Percentiles rank a stretch among this genome's conserved stretches.
Conservation (phyloP, 2,329 filamentous ascomycete species). For the Clarireedia hainanense region DNA sequence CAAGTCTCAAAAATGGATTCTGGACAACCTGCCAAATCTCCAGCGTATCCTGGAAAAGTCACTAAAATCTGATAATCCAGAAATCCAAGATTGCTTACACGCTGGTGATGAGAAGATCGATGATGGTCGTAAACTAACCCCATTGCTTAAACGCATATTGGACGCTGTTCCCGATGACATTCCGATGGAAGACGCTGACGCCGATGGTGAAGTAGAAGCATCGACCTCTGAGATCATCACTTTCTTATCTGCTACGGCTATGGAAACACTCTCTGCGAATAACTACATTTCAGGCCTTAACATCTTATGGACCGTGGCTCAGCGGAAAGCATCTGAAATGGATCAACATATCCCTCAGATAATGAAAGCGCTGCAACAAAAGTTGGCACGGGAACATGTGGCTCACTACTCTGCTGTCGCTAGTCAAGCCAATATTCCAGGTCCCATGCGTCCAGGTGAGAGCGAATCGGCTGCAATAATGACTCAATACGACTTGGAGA, state of each 20-base stretch:
- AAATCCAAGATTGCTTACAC: conserved; percentile 90
- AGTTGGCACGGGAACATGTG: conserved; percentile 90
- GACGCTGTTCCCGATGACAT: conserved; percentile 79
- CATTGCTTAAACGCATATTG: conserved; percentile 74
- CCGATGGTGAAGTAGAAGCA: conserved; percentile 74
- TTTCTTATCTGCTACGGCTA: conserved; percentile 77
- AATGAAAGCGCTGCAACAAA: conserved; percentile 89
- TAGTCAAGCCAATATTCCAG: conserved; percentile 37
- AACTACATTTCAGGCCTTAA: conserved; percentile 88
- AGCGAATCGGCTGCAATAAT: conserved; percentile 49
- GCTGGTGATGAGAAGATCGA: conserved; percentile 61
- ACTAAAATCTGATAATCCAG: conserved; percentile 78
- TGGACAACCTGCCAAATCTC: conserved; percentile 65
- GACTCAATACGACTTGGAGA: conserved; percentile 70
- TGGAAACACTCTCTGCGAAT: conserved; percentile 72
- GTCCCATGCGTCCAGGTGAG: conserved; percentile 34
- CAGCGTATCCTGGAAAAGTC: conserved; percentile 88
- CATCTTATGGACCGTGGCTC: conserved; percentile 83
- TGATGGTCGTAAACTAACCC: conserved; percentile 61
- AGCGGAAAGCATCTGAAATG: conserved; percentile 76
- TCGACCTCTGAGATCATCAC: conserved; percentile 81
- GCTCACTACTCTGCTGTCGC: conserved; percentile 58
- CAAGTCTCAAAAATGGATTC: conserved; percentile 85
- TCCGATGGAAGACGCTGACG: conserved; percentile 68
- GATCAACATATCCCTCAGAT: conserved; percentile 81